A percentile compares a stretch with the other conserved stretches of the same genome.
These are phyloP conservation scores for Leishmania major DNA, from an alignment of 208 protist genomes.

Conservation along the genomic window DNA sequence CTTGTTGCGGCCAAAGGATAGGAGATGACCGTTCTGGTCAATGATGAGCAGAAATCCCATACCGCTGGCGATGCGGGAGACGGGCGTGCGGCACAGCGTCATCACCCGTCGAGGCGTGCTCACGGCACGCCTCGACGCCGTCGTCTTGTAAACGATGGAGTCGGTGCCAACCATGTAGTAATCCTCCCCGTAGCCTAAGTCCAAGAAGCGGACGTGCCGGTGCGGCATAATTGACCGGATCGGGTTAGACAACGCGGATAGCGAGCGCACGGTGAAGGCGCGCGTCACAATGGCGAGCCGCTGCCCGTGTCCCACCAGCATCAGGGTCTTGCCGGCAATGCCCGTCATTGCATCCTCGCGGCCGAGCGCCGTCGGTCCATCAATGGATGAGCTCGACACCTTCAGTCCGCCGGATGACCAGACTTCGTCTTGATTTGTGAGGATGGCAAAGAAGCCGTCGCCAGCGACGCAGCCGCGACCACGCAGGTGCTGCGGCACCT, in stretches of 20 bases:
- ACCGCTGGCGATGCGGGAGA: conserved; percentile 81
- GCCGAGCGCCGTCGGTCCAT: conserved; percentile 53
- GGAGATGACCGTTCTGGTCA: conserved; percentile 87
- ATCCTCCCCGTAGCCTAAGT: conserved; percentile 82
- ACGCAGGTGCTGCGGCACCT: conserved; percentile 73
- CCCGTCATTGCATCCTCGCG: conserved; percentile 66
- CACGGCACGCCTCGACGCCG: conserved; percentile 61
- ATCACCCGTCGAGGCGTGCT: conserved; percentile 87
- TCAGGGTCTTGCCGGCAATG: conserved; percentile 67
- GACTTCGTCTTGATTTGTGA: conserved; percentile 86
- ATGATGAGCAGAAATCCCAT: conserved; percentile 83
- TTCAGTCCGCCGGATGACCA: conserved; percentile 75
- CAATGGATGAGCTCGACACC: conserved; percentile 47
- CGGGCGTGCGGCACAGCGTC: conserved; percentile 69
- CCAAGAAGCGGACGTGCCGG: conserved; percentile 74
- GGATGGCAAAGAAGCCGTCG: conserved; percentile 85
- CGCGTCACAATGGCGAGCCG: conserved; percentile 76
- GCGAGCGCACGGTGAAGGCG: conserved; percentile 75
- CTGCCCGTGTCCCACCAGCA: conserved; percentile 73
- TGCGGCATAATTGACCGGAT: conserved; percentile 78
- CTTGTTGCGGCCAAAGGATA: conserved; percentile 79
- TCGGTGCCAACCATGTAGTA: conserved; percentile 90
- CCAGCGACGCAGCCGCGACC: conserved; percentile 82
- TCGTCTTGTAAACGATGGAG: conserved; percentile 86
- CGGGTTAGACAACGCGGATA: conserved; percentile 75